Conservation (phyloP, 2,329 filamentous ascomycete species). For the Penicillium sp. region DNA sequence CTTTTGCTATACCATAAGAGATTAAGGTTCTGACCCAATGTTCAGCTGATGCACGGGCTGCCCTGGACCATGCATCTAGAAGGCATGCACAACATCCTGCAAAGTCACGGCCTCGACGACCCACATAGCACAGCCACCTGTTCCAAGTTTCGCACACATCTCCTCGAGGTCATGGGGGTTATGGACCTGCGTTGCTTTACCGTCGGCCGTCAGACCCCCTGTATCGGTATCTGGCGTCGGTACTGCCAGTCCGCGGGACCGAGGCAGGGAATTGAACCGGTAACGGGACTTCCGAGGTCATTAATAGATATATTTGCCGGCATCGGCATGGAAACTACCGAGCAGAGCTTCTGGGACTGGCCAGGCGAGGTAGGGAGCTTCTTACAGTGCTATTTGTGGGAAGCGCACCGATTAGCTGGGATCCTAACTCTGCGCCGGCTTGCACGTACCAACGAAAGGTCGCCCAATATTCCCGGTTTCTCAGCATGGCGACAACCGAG, state of each 20-base stretch:
- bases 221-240: constrained; percentile 28
- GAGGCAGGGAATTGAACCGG: constrained; percentile 21
- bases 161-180: constrained; percentile 33
- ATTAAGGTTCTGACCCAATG: constrained; percentile 1
- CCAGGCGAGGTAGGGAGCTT: constrained; percentile 25
- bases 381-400: constrained; percentile 31
- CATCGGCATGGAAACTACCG: constrained; percentile 23
- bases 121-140: background rate
- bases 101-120: constrained; percentile 14
- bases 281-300: constrained; percentile 29
- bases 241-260: constrained; percentile 21
- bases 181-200: constrained; percentile 31
- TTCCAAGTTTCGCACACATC: constrained; percentile 22
- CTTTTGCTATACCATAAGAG: background rate
- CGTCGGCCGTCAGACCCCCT: constrained; percentile 24
- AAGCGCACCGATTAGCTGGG: constrained; percentile 28
- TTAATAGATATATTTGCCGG: constrained; percentile 29
- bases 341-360: constrained; percentile 32
- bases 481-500: constrained; percentile 5
- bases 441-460: background rate
- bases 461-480: background rate
- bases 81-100: constrained; percentile 33
- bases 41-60: constrained; percentile 29
- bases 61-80: constrained; percentile 34
- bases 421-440: constrained; percentile 23